A percentile compares a stretch with the other conserved stretches of the same genome.
Conservation (phyloP, 768 basidiomycete species). For the Rickenella mellea region DNA sequence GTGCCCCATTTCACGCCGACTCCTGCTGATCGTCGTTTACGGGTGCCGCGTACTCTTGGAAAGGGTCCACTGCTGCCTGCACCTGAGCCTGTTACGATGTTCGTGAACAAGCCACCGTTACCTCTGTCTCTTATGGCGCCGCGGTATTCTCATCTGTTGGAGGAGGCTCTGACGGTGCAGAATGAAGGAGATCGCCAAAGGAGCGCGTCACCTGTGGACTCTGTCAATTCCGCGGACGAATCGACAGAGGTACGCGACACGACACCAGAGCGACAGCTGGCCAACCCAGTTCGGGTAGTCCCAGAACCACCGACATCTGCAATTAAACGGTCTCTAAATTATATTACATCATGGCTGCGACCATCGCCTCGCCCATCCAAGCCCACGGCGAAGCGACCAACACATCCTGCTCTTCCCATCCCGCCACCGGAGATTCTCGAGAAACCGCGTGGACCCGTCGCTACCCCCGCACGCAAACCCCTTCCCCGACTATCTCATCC, state of each 20-base stretch:
- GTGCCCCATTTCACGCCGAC: slow-evolving; percentile 46
- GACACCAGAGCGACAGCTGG: too few species aligned
- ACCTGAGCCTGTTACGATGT: slow-evolving; percentile 20
- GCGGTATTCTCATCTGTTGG: slow-evolving; percentile 47
- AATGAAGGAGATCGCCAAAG: too few species aligned
- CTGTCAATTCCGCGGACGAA: too few species aligned
- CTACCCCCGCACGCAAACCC: slow-evolving; percentile 48
- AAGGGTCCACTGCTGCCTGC: slow-evolving; percentile 7
- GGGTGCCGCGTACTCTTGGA: slow-evolving; percentile 11
- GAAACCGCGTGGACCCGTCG: slow-evolving; percentile 44
- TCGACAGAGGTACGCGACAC: too few species aligned
- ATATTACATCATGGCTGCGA: slow-evolving; percentile 8
- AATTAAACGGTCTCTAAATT: slow-evolving; percentile 6
- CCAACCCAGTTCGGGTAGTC: too few species aligned
- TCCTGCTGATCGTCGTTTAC: slow-evolving; percentile 11
- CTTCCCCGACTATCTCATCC: slow-evolving; percentile 38
- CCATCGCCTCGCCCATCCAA: slow-evolving; percentile 5
- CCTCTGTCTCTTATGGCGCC: slow-evolving; percentile 40
- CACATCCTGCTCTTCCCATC: slow-evolving; percentile 36
- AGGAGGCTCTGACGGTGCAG: slow-evolving; percentile 41
- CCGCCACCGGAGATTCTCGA: slow-evolving; percentile 45
- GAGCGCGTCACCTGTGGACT: too few species aligned
- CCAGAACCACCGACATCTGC: slow-evolving; percentile 4
- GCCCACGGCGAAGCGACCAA: slow-evolving; percentile 11
- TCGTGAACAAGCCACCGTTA: slow-evolving; percentile 22